phyloP scores from a whole-genome alignment of 2,329 filamentous ascomycete species.

The Fusarium sp. region DNA sequence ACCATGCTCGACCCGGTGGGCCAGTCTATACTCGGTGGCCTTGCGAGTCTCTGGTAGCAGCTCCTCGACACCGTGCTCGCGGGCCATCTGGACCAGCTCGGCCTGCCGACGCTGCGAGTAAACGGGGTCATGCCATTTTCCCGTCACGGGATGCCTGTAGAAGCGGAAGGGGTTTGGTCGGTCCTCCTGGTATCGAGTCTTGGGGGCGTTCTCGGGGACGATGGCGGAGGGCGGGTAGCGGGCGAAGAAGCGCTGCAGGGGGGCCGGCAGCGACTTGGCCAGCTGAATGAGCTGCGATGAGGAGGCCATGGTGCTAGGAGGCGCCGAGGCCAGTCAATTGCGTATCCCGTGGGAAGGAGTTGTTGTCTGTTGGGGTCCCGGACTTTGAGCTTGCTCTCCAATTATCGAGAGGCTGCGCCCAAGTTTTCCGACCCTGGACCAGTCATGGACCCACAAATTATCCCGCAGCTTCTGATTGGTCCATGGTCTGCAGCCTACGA shows the following conservation, averaged over 20 bases:
- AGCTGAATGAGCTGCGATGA: constrained; percentile 66
- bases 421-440: constrained; percentile 38
- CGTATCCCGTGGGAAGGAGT: constrained; percentile 18
- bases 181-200: constrained; percentile 68
- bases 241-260: constrained; percentile 88
- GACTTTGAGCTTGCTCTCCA: constrained; percentile 21
- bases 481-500: neutral
- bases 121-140: constrained; percentile 86
- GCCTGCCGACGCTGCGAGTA: constrained; percentile 91
- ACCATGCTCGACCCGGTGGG: constrained; percentile 83
- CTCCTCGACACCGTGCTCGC: constrained; percentile 83
- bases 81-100: constrained; percentile 89
- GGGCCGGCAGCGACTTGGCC: constrained; percentile 81
- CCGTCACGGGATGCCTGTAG: constrained; percentile 83
- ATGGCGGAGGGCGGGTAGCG: constrained; percentile 85
- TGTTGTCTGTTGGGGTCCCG: constrained; percentile 9
- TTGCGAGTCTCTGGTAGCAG: constrained; percentile 84
- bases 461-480: constrained; percentile 32
- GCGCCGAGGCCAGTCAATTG: constrained; percentile 41
- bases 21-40: constrained; percentile 79
- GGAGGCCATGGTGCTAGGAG: constrained; percentile 54
- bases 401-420: constrained; percentile 41
- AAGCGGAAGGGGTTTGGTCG: constrained; percentile 86
- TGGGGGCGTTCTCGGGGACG: constrained; percentile 62
- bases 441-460: neutral